These are phyloP conservation scores for Ophiostoma piceae DNA, from an alignment of 2,329 filamentous ascomycete genomes.

Conservation along the genomic window DNA sequence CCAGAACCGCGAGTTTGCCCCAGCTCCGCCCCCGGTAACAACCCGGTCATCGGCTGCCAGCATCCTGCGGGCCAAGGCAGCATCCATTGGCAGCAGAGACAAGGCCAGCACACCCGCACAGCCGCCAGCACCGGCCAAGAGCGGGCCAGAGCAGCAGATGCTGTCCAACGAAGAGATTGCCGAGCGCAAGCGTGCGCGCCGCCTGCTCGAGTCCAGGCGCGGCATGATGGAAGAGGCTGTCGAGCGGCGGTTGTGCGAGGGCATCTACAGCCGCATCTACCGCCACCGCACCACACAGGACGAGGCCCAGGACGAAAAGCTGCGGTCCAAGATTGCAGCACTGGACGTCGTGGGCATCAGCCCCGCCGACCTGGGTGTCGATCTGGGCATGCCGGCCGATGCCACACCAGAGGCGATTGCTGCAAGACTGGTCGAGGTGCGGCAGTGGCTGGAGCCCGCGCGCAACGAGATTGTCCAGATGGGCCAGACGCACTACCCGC, in stretches of 20 bases:
- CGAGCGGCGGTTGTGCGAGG: slow-evolving; percentile 77
- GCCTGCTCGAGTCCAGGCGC: slow-evolving; percentile 71
- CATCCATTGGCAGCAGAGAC: slow-evolving; percentile 49
- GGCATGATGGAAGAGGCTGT: slow-evolving; percentile 81
- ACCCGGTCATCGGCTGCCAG: slow-evolving; percentile 53
- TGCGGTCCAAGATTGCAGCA: slow-evolving; percentile 89
- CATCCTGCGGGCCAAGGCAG: slow-evolving; percentile 51
- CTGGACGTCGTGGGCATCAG: slow-evolving; percentile 88
- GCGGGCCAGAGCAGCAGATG: slow-evolving; percentile 68
- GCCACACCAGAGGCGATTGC: slow-evolving; percentile 53
- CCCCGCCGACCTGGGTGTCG: slow-evolving; percentile 74
- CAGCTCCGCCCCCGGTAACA: slow-evolving; percentile 40
- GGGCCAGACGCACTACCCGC: slow-evolving; percentile 79
- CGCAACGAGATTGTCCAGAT: slow-evolving; percentile 69
- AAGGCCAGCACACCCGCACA: slow-evolving; percentile 40
- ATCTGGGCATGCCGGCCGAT: slow-evolving; percentile 53
- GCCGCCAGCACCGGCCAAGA: slow-evolving; percentile 32
- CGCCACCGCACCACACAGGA: slow-evolving; percentile 87
- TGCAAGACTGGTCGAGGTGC: slow-evolving; percentile 62
- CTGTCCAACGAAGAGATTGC: slow-evolving; percentile 84
- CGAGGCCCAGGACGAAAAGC: slow-evolving; percentile 88
- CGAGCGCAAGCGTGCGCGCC: slow-evolving; percentile 71
- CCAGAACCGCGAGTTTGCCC: slow-evolving; percentile 60
- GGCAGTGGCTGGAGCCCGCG: slow-evolving; percentile 65
- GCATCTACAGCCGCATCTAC: slow-evolving; percentile 83